Base-by-base conservation (phyloP, 2,329 filamentous ascomycete genomes). In the Neopestalotiopsis sp. region DNA sequence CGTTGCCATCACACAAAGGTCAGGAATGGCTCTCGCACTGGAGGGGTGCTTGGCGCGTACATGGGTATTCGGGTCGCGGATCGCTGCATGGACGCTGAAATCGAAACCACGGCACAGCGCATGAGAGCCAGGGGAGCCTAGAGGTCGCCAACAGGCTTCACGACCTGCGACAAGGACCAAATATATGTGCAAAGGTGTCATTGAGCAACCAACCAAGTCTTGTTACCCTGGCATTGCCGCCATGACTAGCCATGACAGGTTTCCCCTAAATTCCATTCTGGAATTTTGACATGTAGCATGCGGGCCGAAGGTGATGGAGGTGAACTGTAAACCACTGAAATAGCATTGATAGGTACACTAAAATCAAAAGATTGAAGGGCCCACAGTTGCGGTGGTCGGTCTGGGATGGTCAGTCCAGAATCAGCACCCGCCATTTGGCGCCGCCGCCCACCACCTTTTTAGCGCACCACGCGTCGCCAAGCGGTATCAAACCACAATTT, bases 391-490 rank as follows among this genome's bases (percentile, higher is more conserved):
- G 45, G 45, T 52, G 45, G 45, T 52, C 24, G 45, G 45, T 10
- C n/a, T 17, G n/a, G 24, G 13, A 3, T 56, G 49, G 20, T n/a
- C 30, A 30, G 13, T 62, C 24, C 57, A 59, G n/a, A 59, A 14
- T 42, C 34, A 34, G 58, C 59, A 34, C 32, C 59, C 59, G 45
- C n/a, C 45, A 52, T 52, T 40, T 62, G 59, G 59, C 59, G 59
- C 59, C 59, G 59, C 34, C 34, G 17, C 32, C 14, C 59, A 14
- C 24, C 24, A 34, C 12, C 13, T 6, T 10, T 14, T 30, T 65
- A 65, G 62, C 62, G 62, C 20, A 65, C 62, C 62, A 65, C 62
- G 62, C 62, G 62, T 65, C 62, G 62, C 62, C 62, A 52, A 65
- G 62, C 40, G 24, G 59, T 14, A 34, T 40, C 59, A 62, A 62